Evolutionary conservation across 2,329 filamentous ascomycete species (phyloP).

Genomic region (Arthroderma uncinatum): DNA sequence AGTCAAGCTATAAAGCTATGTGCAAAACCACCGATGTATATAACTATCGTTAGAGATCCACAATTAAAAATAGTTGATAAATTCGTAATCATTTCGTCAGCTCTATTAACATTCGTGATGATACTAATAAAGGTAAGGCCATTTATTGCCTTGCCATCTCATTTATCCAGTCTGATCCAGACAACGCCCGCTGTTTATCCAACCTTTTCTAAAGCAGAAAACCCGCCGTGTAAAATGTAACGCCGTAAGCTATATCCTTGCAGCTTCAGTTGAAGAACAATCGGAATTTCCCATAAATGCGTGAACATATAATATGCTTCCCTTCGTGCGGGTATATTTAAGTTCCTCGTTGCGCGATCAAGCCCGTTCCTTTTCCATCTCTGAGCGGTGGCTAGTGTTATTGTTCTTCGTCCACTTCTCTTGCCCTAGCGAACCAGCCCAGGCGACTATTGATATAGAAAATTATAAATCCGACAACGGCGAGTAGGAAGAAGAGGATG

Average conservation of each 20-base stretch:
- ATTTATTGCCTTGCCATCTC: background rate
- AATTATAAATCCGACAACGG: constrained; percentile 30
- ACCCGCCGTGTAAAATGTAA: background rate
- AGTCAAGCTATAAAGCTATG: background rate
- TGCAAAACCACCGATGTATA: background rate
- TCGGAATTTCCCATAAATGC: background rate
- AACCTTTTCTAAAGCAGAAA: too few relatives aligned
- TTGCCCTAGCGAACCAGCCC: background rate
- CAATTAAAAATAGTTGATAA: background rate
- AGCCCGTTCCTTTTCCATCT: background rate
- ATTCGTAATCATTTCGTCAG: background rate
- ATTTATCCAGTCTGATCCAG: background rate
- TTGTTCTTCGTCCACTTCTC: background rate
- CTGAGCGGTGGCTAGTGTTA: background rate
- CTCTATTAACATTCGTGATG: background rate
- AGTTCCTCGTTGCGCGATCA: background rate
- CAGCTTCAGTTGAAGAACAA: background rate
- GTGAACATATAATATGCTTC: background rate
- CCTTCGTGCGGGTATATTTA: background rate
- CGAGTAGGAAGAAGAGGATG: constrained; percentile 38
- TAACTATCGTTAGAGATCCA: background rate
- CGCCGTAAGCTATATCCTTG: background rate
- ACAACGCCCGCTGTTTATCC: background rate
- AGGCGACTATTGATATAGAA: constrained; percentile 22
- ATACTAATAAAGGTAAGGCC: background rate